A percentile compares a stretch with the other conserved stretches of the same genome.
phyloP scores from a whole-genome alignment of 768 basidiomycete genomes.

The Rhodotorula kratochvilovae region DNA sequence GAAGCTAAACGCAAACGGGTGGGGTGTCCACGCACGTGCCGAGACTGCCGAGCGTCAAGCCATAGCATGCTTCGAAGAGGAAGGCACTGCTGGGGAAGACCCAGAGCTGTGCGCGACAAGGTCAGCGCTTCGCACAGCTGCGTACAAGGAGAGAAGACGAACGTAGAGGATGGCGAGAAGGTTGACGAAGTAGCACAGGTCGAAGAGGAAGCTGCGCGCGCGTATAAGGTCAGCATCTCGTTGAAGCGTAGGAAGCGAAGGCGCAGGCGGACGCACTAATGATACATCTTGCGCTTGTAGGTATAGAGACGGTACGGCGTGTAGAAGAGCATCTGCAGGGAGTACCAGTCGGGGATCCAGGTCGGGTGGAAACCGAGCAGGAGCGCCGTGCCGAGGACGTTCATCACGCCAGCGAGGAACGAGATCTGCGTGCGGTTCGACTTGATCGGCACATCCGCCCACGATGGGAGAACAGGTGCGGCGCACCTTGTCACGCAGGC shows the following conservation, averaged over 20 bases:
- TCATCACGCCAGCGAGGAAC: conserved; percentile 90
- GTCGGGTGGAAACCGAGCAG: conserved; percentile 83
- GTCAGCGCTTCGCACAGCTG: too few species aligned
- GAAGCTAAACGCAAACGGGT: accelerated
- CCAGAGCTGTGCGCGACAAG: conserved; percentile 58
- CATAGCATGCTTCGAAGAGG: conserved; percentile 87
- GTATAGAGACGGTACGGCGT: conserved; percentile 74
- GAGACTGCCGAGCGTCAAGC: conserved; percentile 67
- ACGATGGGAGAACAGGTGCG: too few species aligned
- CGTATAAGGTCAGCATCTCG: too few species aligned
- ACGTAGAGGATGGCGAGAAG: conserved; percentile 79
- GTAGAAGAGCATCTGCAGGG: conserved; percentile 68
- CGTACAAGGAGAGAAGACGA: neutral
- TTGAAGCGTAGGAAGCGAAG: too few species aligned
- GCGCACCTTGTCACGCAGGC: conserved; percentile 64
- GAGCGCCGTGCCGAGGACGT: conserved; percentile 71
- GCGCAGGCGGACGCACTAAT: conserved; percentile 91
- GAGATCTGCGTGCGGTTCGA: too few species aligned
- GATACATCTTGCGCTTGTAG: conserved; percentile 90
- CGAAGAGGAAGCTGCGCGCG: conserved; percentile 37
- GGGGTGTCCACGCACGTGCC: conserved; percentile 19
- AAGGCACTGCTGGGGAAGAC: conserved; percentile 68
- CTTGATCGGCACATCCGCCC: too few species aligned
- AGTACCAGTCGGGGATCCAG: conserved; percentile 80
- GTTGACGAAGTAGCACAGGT: conserved; percentile 80